Conservation (phyloP, 2,329 filamentous ascomycete species). For the Pseudocercospora macadamiae region DNA sequence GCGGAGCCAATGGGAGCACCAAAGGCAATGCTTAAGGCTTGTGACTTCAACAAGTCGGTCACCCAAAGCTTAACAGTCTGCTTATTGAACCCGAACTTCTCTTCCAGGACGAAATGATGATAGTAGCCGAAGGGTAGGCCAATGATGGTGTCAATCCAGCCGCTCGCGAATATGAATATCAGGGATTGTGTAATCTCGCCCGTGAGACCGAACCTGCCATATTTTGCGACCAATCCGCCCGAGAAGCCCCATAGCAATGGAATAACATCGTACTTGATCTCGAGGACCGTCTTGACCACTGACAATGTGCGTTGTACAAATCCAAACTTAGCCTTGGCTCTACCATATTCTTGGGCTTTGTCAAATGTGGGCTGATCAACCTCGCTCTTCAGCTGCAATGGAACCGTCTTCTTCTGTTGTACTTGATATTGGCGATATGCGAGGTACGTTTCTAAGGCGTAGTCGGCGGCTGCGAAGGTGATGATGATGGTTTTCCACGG, state of each 20-base stretch:
- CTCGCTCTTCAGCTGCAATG: constrained; percentile 84
- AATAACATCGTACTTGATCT: constrained; percentile 88
- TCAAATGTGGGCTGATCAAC: constrained; percentile 89
- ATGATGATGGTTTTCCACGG: constrained; percentile 97
- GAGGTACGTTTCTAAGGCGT: constrained; percentile 85
- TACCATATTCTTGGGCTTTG: constrained; percentile 82
- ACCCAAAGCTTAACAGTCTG: constrained; percentile 83
- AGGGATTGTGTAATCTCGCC: constrained; percentile 95
- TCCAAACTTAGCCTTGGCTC: constrained; percentile 90
- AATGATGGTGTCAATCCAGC: constrained; percentile 76
- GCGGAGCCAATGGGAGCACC: constrained; percentile 87
- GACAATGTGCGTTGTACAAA: constrained; percentile 80
- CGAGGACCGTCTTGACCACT: constrained; percentile 84
- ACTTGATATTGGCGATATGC: constrained; percentile 88
- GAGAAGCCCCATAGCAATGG: constrained; percentile 87
- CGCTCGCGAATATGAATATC: constrained; percentile 86
- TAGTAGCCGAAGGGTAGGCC: constrained; percentile 84
- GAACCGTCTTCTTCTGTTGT: constrained; percentile 75
- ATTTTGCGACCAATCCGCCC: constrained; percentile 72
- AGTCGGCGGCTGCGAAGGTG: constrained; percentile 91
- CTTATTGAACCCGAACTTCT: constrained; percentile 99
- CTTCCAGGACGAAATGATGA: constrained; percentile 92
- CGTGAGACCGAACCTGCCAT: constrained; percentile 70
- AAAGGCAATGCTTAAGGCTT: constrained; percentile 58
- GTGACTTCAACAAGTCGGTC: neutral